Evolutionary conservation across 2,329 filamentous ascomycete species (phyloP).

Genomic region (Penicillium sp.): DNA sequence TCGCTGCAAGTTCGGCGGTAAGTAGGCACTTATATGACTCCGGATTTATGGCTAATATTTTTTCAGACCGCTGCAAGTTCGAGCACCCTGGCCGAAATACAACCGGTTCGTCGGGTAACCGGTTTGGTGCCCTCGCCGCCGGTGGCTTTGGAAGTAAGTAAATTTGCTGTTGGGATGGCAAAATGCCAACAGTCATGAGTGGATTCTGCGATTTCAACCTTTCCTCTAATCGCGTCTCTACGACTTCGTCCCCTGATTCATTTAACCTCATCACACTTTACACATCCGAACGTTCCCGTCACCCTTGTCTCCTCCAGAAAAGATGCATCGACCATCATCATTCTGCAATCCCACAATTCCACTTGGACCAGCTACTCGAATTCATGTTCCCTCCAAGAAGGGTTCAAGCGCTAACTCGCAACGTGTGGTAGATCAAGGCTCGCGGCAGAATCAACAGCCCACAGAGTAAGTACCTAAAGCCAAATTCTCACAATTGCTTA

Average conservation of each 20-base stretch:
- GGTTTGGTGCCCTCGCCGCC: slow-evolving; percentile 56
- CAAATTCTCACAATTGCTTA: background rate
- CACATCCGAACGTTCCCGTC: background rate
- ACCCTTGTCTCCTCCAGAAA: background rate
- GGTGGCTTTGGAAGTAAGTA: slow-evolving; percentile 45
- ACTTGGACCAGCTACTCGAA: too few species aligned
- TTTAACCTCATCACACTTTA: background rate
- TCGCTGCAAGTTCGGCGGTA: slow-evolving; percentile 66
- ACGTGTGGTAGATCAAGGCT: slow-evolving; percentile 8
- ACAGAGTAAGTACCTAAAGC: slow-evolving; percentile 23
- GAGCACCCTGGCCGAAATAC: slow-evolving; percentile 55
- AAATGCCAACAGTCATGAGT: background rate
- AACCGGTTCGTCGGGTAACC: slow-evolving; percentile 50
- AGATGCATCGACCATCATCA: background rate
- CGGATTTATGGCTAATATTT: slow-evolving; percentile 14
- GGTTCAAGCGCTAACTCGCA: background rate
- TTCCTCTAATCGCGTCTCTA: background rate
- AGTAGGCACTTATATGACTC: slow-evolving; percentile 16
- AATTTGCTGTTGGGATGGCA: background rate
- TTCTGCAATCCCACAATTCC: background rate
- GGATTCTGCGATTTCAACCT: background rate
- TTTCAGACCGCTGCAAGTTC: slow-evolving; percentile 58
- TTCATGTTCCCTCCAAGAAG: background rate
- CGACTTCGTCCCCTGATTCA: background rate
- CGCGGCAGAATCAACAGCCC: slow-evolving; percentile 18